Percentiles rank a stretch among this genome's conserved stretches.
Conservation (phyloP, 345 rosid genomes). For the Gossypium sturtianum region DNA sequence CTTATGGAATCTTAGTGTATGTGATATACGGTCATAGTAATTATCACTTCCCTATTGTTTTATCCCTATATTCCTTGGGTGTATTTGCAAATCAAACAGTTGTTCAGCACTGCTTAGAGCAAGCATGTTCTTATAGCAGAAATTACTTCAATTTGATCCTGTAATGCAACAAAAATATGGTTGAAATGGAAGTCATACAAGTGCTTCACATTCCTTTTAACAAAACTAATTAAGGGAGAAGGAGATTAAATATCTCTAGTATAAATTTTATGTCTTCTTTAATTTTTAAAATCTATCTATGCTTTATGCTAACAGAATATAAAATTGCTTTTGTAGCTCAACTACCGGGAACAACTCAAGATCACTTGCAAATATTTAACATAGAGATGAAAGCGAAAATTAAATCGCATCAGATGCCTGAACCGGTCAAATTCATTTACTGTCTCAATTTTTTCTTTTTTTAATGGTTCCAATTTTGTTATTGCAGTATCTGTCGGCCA, state of each 20-base stretch:
- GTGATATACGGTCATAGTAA: neutral
- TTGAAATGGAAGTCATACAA: neutral
- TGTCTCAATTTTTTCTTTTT: constrained; percentile 6
- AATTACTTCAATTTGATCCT: neutral
- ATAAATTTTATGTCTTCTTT: neutral
- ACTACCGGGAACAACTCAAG: constrained; percentile 92
- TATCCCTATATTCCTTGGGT: neutral
- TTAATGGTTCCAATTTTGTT: neutral
- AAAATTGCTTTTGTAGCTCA: constrained; percentile 52
- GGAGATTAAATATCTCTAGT: neutral
- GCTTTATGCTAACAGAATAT: constrained; percentile 1
- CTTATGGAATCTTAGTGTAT: neutral
- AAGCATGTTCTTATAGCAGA: neutral
- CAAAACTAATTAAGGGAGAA: neutral
- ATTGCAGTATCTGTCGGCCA: neutral
- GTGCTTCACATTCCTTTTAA: neutral
- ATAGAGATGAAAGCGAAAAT: constrained; percentile 91
- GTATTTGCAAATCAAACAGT: neutral
- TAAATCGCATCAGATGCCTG: constrained; percentile 96
- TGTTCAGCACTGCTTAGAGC: neutral
- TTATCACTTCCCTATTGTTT: neutral
- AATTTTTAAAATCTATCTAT: neutral
- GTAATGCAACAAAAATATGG: neutral
- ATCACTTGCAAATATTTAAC: constrained; percentile 95
- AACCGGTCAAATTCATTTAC: constrained; percentile 55